A percentile compares a stretch with the other conserved stretches of the same genome.
These are phyloP conservation scores for Xanthoceras sorbifolium DNA, from an alignment of 345 rosid genomes.

Conservation along the genomic window DNA sequence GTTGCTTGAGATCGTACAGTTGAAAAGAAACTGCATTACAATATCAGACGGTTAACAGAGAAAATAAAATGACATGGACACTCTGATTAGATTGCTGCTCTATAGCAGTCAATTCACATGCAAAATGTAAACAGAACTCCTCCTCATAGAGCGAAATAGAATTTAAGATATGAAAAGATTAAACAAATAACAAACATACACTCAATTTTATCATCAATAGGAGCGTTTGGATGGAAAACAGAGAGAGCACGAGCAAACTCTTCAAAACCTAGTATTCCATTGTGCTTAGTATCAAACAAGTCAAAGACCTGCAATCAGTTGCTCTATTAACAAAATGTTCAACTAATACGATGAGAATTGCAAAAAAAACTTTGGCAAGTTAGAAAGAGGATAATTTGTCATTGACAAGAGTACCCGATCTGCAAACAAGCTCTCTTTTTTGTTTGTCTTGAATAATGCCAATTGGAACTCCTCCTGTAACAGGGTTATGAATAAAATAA, in stretches of 20 bases:
- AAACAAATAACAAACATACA: conserved; percentile 47
- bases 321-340: neutral
- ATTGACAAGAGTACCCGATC: conserved; percentile 65
- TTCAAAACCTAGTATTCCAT: conserved; percentile 95
- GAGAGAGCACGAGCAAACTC: conserved; percentile 99
- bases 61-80: neutral
- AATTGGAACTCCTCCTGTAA: conserved; percentile 96
- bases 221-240: conserved; percentile 96
- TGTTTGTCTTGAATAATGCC: conserved; percentile 94
- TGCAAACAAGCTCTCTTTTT: conserved; percentile 98
- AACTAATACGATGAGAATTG: neutral
- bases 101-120: neutral
- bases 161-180: neutral
- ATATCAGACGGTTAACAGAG: conserved; percentile 15
- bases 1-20: conserved; percentile 97
- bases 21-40: conserved; percentile 87
- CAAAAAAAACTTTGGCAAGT: neutral
- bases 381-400: neutral
- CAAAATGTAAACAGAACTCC: neutral
- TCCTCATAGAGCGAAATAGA: neutral
- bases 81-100: neutral
- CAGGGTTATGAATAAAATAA: conserved; percentile 12
- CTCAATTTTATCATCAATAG: conserved; percentile 89
- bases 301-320: conserved; percentile 76
- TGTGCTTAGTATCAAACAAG: conserved; percentile 94